These are phyloP conservation scores for Allantophomopsis cytisporea DNA, from an alignment of 2,329 filamentous ascomycete species.

Conservation along the genomic window DNA sequence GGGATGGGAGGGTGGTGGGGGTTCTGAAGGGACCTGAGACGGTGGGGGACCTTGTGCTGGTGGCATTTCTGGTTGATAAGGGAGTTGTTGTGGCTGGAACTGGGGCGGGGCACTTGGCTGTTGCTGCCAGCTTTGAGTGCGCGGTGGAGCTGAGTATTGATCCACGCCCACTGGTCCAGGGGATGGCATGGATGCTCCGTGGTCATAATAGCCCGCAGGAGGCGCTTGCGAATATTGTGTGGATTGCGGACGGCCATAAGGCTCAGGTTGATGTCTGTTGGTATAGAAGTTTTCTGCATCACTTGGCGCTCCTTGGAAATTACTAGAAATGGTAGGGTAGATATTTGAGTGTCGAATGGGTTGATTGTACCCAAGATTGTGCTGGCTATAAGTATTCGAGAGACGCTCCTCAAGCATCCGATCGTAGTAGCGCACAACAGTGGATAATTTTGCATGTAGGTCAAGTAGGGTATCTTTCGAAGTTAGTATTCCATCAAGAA, in stretches of 20 bases:
- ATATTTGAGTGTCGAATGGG: slow-evolving; percentile 38
- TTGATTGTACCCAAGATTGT: slow-evolving; percentile 51
- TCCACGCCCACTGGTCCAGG: not conserved
- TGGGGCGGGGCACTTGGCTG: slow-evolving; percentile 10
- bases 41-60: slow-evolving; percentile 12
- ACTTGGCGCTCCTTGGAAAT: slow-evolving; percentile 28
- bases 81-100: slow-evolving; percentile 10
- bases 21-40: slow-evolving; percentile 16
- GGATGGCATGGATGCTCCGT: no score
- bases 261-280: slow-evolving; percentile 21
- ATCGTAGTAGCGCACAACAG: slow-evolving; percentile 94
- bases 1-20: slow-evolving; percentile 18
- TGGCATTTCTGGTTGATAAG: slow-evolving; percentile 6
- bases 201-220: no score
- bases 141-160: slow-evolving; percentile 10
- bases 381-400: slow-evolving; percentile 82
- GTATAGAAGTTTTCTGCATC: slow-evolving; percentile 75
- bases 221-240: slow-evolving; percentile 8
- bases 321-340: slow-evolving; percentile 58
- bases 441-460: slow-evolving; percentile 87
- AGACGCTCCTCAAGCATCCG: slow-evolving; percentile 94
- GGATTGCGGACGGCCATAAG: slow-evolving; percentile 33
- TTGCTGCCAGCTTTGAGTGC: slow-evolving; percentile 34
- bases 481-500: slow-evolving; percentile 18
- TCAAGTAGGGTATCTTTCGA: slow-evolving; percentile 74